Base-by-base conservation (phyloP, 306 rosid species). In the Acacia melanoxylon region DNA sequence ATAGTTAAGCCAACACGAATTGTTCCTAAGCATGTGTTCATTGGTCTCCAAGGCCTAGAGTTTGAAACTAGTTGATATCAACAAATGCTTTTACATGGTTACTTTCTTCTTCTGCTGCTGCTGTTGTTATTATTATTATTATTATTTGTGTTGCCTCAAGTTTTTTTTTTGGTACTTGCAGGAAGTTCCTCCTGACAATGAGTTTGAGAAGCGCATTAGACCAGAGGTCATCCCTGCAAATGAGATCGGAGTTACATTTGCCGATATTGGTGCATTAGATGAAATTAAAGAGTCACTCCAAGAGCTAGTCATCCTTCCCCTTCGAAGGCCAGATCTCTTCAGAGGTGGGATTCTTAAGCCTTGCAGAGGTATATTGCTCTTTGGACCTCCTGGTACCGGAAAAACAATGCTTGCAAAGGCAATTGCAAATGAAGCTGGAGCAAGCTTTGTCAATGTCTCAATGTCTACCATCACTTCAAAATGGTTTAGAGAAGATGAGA, bases 361-460 rank as follows among this genome's bases (percentile, higher is more conserved):
- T 22, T 93, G 96, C 49, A 91, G 90, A 82, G 96, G 97, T 8
- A 88, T 91, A 77, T 81, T 93, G 85, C 97, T 93, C 25, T 93
- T 93, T 54, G 97, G 97, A 12, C 97, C 97, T 59, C 96, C 97
- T 25, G 97, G 97, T 48, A 91, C 96, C 3, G 94, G 97, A 25
- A 93, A 93, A 83, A 93, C 94, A 75, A 93, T 93, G 97, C 85
- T 93, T 11, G 97, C 96, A 40, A 93, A 93, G 82, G 97, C 97
- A 37, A 90, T 93, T 45, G 97, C 97, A 63, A 87, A 88, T 71
- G 97, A 93, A 78, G 96, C 96, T 10, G 94, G 94, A 74, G 97
- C 96, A 74, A 87, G 93, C 87, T 91, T 93, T 87, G 90, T 93
- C 71, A 93, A 93, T 70, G 93, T 93, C 69, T 93, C 97, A 4